Conservation (phyloP, 176 grass and related monocot species). For the Stipa capillata region DNA sequence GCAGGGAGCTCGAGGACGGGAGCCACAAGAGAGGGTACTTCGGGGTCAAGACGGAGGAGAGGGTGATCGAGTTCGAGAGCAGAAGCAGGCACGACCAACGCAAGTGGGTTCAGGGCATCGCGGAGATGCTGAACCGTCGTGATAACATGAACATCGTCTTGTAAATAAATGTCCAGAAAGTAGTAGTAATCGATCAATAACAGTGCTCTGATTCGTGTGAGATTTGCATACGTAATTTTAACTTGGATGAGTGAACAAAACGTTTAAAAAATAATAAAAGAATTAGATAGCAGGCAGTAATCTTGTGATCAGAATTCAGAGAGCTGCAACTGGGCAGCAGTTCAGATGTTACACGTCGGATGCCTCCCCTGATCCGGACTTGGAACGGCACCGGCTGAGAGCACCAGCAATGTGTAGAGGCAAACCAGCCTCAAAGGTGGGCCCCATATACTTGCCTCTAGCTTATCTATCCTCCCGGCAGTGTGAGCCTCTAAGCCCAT, state of each 20-base stretch:
- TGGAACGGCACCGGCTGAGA: not conserved
- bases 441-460: not conserved
- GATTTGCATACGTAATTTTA: not conserved
- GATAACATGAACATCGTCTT: constrained; percentile 37
- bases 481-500: too few relatives aligned
- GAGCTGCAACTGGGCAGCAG: too few relatives aligned
- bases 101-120: constrained; percentile 70
- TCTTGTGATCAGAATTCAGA: too few relatives aligned
- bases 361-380: not conserved
- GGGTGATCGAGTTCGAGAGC: constrained; percentile 87
- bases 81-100: constrained; percentile 54
- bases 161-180: constrained; percentile 14
- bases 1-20: constrained; percentile 63
- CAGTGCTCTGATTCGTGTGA: not conserved
- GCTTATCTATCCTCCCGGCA: not conserved
- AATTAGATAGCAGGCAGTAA: too few relatives aligned
- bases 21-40: constrained; percentile 66
- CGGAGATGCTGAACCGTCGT: constrained; percentile 53
- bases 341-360: too few relatives aligned
- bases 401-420: not conserved
- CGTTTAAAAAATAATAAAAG: too few relatives aligned
- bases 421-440: not conserved
- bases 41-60: constrained; percentile 60
- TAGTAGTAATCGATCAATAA: not conserved
- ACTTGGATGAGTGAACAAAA: too few relatives aligned